Percentiles rank a stretch among this genome's conserved stretches.
Conservation (phyloP, 176 grass and related monocot species). For the Raddia guianensis region DNA sequence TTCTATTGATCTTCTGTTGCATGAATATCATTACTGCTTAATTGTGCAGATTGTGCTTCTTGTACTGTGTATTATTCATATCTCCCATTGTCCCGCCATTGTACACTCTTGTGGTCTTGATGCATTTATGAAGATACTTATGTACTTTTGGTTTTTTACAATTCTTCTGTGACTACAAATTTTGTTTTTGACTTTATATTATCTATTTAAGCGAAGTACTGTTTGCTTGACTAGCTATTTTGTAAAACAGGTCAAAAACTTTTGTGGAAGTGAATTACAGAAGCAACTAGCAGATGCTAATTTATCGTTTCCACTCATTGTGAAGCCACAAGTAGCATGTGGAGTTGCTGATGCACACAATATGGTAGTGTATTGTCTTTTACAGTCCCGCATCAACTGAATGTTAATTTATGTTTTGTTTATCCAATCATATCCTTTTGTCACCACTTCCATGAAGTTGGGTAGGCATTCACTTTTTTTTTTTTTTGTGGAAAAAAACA, state of each 20-base stretch:
- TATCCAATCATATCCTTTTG: conserved; percentile 11
- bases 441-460: not conserved
- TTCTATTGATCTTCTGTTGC: not conserved
- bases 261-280: conserved; percentile 55
- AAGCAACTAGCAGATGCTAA: conserved; percentile 65
- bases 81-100: not conserved
- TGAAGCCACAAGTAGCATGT: conserved; percentile 97
- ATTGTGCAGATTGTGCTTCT: not conserved
- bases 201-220: not conserved
- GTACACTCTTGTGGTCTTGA: not conserved
- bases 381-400: conserved; percentile 15
- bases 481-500: not conserved
- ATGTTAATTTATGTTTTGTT: not conserved
- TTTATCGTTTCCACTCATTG: conserved; percentile 83
- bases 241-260: conserved; percentile 57
- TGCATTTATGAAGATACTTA: not conserved
- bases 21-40: not conserved
- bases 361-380: conserved; percentile 62
- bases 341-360: conserved; percentile 93
- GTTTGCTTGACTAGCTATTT: conserved; percentile 37
- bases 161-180: too few species aligned
- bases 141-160: not conserved
- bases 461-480: not conserved
- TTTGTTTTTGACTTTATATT: not conserved
- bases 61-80: conserved; percentile 1